Evolutionary conservation across 805 yeast species (phyloP).

Genomic region (Saccharomycopsis synnaedendra): DNA sequence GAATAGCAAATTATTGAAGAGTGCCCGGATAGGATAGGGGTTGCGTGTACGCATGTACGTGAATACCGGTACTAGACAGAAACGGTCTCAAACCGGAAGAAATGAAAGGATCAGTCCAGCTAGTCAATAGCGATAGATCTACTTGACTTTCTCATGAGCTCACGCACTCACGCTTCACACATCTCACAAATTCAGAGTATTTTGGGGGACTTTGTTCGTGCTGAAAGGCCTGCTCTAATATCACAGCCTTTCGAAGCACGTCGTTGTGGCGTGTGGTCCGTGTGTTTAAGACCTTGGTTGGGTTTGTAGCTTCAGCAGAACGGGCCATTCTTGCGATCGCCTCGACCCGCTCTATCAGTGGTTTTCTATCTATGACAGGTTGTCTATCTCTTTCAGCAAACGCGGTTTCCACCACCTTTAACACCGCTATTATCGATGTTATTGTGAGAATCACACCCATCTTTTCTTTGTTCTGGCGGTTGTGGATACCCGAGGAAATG

Average conservation of each 20-base stretch:
- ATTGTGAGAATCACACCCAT: slow-evolving; percentile 12
- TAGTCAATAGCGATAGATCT: too few species aligned
- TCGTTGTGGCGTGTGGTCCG: slow-evolving; percentile 3
- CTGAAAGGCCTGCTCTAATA: slow-evolving; percentile 8
- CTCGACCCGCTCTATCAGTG: neutral
- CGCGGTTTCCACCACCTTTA: slow-evolving; percentile 10
- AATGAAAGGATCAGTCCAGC: too few species aligned
- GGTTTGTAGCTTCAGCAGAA: neutral
- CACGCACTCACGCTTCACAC: slow-evolving; percentile 5
- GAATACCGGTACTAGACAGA: too few species aligned
- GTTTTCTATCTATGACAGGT: neutral
- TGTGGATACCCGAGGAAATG: too few species aligned
- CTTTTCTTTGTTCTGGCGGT: neutral
- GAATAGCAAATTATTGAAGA: too few species aligned
- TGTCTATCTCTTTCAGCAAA: slow-evolving; percentile 5
- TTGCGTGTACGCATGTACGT: too few species aligned
- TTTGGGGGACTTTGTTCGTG: slow-evolving; percentile 1
- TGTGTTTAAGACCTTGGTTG: slow-evolving; percentile 4
- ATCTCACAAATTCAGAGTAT: neutral
- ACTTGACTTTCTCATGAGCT: neutral
- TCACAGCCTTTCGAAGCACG: slow-evolving; percentile 9
- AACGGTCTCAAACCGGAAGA: too few species aligned
- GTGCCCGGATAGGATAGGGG: too few species aligned
- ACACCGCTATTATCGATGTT: slow-evolving; percentile 6
- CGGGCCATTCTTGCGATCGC: neutral